Evolutionary conservation across 2,329 filamentous ascomycete species (phyloP).

Genomic region (Hypoxylon sp.): DNA sequence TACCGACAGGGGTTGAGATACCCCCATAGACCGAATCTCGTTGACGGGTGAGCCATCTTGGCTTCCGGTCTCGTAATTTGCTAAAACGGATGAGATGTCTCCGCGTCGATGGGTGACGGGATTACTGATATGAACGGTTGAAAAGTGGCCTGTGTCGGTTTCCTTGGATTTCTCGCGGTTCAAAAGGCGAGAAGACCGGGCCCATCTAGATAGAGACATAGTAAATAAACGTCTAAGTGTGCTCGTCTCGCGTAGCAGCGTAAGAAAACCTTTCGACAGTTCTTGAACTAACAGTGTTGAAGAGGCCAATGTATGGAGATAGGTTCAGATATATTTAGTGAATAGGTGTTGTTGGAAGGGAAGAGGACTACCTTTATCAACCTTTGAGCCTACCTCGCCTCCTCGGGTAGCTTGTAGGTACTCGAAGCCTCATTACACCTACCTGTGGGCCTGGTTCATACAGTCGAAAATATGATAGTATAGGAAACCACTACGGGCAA

Average conservation of each 20-base stretch:
- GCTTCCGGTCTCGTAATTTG: constrained; percentile 36
- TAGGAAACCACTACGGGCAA: background rate
- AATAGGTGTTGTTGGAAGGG: constrained; percentile 15
- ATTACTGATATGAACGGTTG: constrained; percentile 31
- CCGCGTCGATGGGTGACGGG: constrained; percentile 19
- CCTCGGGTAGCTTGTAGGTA: background rate
- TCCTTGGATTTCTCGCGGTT: constrained; percentile 31
- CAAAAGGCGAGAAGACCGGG: constrained; percentile 34
- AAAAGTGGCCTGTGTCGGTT: constrained; percentile 21
- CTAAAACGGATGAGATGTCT: constrained; percentile 35
- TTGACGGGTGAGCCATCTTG: constrained; percentile 1
- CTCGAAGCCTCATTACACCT: background rate
- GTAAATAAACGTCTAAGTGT: constrained; percentile 23
- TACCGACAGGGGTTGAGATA: constrained; percentile 18
- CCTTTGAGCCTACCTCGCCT: background rate
- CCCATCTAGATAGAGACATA: constrained; percentile 42
- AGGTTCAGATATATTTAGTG: constrained; percentile 11
- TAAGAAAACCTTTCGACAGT: constrained; percentile 20
- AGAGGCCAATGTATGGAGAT: constrained; percentile 23
- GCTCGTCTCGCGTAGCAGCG: constrained; percentile 29
- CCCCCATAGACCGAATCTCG: background rate
- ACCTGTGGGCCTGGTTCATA: background rate
- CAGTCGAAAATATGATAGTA: background rate
- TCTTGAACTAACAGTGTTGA: constrained; percentile 9
- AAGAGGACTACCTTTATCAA: background rate